Conservation (phyloP, 192 early-diverging fungal genomes). For the Backusella circina region DNA sequence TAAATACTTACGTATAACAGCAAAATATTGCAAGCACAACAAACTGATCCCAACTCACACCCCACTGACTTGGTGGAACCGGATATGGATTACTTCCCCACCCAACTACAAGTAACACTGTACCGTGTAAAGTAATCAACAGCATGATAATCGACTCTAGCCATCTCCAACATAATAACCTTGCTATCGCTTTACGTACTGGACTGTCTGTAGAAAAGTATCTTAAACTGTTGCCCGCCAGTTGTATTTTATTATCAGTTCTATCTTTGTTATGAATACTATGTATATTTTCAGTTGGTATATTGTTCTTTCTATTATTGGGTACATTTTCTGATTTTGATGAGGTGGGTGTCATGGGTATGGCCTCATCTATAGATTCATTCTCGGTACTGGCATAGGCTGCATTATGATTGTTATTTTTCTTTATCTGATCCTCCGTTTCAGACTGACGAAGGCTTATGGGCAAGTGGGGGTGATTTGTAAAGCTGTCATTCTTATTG, state of each 20-base stretch:
- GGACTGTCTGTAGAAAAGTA: constrained; percentile 43
- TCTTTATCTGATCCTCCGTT: not conserved
- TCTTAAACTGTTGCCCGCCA: constrained; percentile 28
- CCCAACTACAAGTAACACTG: constrained; percentile 37
- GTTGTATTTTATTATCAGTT: not conserved
- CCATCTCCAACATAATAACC: constrained; percentile 41
- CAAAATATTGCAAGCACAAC: constrained; percentile 43
- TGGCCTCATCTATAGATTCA: not conserved
- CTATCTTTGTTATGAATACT: not conserved
- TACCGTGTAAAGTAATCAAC: constrained; percentile 39
- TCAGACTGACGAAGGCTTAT: not conserved
- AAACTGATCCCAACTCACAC: constrained; percentile 45
- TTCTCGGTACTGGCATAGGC: not conserved
- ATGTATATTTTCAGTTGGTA: not conserved
- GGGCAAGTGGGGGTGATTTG: not conserved
- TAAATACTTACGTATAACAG: constrained; percentile 46
- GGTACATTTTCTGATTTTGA: not conserved
- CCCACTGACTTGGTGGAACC: constrained; percentile 32
- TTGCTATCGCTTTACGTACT: constrained; percentile 34
- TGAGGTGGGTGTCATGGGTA: not conserved
- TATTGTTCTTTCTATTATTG: not conserved
- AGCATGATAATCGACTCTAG: constrained; percentile 43
- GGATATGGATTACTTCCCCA: constrained; percentile 27
- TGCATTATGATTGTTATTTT: not conserved
- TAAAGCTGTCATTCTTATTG: not conserved